Evolutionary conservation across 2,329 filamentous ascomycete genomes (phyloP), one percentile per base, ranked within the genome.

Genomic region (Balansia obtecta): DNA sequence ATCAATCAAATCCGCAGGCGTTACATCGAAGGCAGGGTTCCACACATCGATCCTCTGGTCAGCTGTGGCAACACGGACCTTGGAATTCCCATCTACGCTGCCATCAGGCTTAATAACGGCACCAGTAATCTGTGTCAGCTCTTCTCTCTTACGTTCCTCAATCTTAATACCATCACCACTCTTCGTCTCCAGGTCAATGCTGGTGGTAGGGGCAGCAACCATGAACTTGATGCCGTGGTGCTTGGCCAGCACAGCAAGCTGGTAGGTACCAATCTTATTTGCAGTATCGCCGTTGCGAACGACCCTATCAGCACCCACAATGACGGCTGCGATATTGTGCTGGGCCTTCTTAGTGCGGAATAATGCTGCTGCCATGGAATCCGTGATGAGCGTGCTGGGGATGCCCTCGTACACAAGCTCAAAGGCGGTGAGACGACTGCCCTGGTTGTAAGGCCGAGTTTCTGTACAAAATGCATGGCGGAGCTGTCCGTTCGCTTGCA

Each of bases 11-110:
- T 81, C 80, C 38, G 86, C 81, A 0, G 93, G 91, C 10, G 93
- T 98, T 34, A 98, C 87, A 62, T 98, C 93, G 63, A 98, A 98
- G 0, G 89, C 86, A 33, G 93, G 93, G 65, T 98, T 98, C 90
- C 93, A 98, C 9, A 97, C 89, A 40, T 78, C 73, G 54, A 97
- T 89, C 2, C 81, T 80, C 61, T 82, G 78, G 55, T 83, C 77
- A 0, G 91, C 91, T 48, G 88, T 91, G 41, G 86, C 88, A 33
- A 97, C 80, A 12, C 84, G 80, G 51, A 83, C 84, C 16, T 82
- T 81, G 47, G 73, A 72, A 45, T 68, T 73, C 20, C 80, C 68
- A 57, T 88, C 80, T 0, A 91, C 71, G 4, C 69, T 76, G 1
- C 82, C 82, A 39, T 83, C 79, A 2, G 77, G 67, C 39, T 74